These are phyloP conservation scores for Fraxinus albicans DNA, from an alignment of 305 asterid species.

Conservation along the genomic window DNA sequence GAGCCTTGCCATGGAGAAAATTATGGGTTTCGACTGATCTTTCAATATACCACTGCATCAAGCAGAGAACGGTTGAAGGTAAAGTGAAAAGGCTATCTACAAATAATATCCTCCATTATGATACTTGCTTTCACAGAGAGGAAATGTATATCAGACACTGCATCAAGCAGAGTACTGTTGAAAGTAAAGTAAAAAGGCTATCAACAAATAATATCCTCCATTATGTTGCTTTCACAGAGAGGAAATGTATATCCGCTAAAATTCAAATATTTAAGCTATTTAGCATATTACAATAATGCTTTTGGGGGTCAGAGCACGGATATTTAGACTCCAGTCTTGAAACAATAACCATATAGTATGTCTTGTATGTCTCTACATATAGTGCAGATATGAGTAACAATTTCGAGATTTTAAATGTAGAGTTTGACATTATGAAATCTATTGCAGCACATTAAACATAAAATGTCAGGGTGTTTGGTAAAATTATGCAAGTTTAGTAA, in stretches of 20 bases:
- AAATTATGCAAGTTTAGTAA: background rate
- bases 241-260: background rate
- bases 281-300: background rate
- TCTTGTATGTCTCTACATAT: background rate
- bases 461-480: background rate
- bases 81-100: background rate
- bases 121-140: background rate
- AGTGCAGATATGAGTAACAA: background rate
- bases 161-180: background rate
- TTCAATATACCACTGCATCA: constrained; percentile 61
- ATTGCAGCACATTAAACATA: background rate
- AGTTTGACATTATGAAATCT: background rate
- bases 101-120: background rate
- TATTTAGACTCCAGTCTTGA: background rate
- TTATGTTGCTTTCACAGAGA: background rate
- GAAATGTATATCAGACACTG: background rate
- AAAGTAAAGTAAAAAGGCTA: background rate
- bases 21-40: constrained; percentile 78
- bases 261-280: background rate
- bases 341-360: background rate
- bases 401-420: background rate
- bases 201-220: background rate
- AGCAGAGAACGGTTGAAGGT: constrained; percentile 12
- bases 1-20: constrained; percentile 98
- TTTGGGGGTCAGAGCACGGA: background rate